Evolutionary conservation across 495 filamentous ascomycete genomes (phyloP).

Genomic region (Talaromyces stipitatus): DNA sequence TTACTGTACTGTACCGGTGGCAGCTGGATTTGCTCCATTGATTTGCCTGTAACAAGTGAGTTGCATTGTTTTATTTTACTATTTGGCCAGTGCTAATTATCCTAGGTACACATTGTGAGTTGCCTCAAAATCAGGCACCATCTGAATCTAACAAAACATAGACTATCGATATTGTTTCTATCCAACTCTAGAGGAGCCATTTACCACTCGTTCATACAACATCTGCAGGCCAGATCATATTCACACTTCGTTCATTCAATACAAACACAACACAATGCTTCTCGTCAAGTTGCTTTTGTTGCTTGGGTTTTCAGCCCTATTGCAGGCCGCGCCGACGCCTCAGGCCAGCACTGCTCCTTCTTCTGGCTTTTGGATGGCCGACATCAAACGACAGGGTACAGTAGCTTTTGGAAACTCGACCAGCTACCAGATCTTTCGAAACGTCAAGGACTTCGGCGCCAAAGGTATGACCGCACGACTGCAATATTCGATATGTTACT

Average conservation of each 20-base stretch:
- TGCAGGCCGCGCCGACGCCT: conserved; percentile 33
- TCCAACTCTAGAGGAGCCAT: neutral
- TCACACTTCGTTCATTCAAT: conserved; percentile 7
- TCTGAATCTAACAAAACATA: neutral
- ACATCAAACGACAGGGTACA: conserved; percentile 61
- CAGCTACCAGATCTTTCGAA: conserved; percentile 71
- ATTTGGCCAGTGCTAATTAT: neutral
- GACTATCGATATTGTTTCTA: neutral
- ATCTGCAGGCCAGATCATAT: conserved; percentile 4
- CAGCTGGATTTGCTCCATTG: neutral
- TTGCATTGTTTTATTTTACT: neutral
- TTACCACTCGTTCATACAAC: neutral
- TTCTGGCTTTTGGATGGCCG: conserved; percentile 62
- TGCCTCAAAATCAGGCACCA: neutral
- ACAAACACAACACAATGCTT: conserved; percentile 8
- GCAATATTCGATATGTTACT: conserved; percentile 24
- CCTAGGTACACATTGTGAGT: neutral
- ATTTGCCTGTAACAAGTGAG: neutral
- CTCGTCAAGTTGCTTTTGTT: conserved; percentile 26
- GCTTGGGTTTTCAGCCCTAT: conserved; percentile 27
- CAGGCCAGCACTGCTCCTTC: conserved; percentile 8
- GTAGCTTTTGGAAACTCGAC: conserved; percentile 53
- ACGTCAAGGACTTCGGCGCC: conserved; percentile 80
- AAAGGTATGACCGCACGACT: conserved; percentile 44
- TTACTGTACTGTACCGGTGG: neutral